These are phyloP conservation scores for Pseudevernia furfuracea DNA, from an alignment of 495 filamentous ascomycete species.

Conservation along the genomic window DNA sequence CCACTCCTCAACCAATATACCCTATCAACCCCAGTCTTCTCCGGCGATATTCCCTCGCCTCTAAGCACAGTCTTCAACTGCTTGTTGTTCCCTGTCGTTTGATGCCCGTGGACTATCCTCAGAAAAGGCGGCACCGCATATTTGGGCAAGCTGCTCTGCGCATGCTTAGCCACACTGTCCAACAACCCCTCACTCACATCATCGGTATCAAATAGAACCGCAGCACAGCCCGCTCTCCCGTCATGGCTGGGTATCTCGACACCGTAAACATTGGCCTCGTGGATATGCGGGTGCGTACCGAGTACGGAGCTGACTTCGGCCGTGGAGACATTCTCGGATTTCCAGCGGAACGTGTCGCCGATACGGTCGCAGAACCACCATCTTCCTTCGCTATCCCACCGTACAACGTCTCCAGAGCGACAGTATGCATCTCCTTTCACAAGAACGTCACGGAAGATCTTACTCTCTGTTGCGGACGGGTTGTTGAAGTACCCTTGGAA, in stretches of 20 bases:
- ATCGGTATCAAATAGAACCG: slow-evolving; percentile 49
- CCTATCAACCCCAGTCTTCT: slow-evolving; percentile 45
- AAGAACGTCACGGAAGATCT: slow-evolving; percentile 73
- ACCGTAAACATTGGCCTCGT: slow-evolving; percentile 85
- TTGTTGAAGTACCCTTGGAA: slow-evolving; percentile 92
- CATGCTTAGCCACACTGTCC: slow-evolving; percentile 52
- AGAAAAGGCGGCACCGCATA: slow-evolving; percentile 78
- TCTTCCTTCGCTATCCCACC: slow-evolving; percentile 60
- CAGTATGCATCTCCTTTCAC: slow-evolving; percentile 79
- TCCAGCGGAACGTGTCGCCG: slow-evolving; percentile 94
- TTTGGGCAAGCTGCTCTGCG: slow-evolving; percentile 49
- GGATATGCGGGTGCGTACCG: slow-evolving; percentile 55
- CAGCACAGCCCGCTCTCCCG: slow-evolving; percentile 78
- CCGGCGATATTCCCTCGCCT: slow-evolving; percentile 65
- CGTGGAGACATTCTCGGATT: slow-evolving; percentile 85
- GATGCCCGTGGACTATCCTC: slow-evolving; percentile 52
- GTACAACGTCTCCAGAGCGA: slow-evolving; percentile 76
- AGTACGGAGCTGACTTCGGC: slow-evolving; percentile 73
- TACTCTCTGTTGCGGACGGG: slow-evolving; percentile 60
- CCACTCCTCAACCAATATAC: slow-evolving; percentile 63
- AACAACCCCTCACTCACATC: slow-evolving; percentile 37
- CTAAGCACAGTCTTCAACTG: slow-evolving; percentile 68
- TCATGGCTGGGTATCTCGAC: slow-evolving; percentile 77
- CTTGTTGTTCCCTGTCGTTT: slow-evolving; percentile 79
- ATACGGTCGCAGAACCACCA: slow-evolving; percentile 86